Evolutionary conservation across 1,284 basidiomycete species (phyloP), one percentile per base, ranked within the genome.

Genomic region (Puccinia novopanici): DNA sequence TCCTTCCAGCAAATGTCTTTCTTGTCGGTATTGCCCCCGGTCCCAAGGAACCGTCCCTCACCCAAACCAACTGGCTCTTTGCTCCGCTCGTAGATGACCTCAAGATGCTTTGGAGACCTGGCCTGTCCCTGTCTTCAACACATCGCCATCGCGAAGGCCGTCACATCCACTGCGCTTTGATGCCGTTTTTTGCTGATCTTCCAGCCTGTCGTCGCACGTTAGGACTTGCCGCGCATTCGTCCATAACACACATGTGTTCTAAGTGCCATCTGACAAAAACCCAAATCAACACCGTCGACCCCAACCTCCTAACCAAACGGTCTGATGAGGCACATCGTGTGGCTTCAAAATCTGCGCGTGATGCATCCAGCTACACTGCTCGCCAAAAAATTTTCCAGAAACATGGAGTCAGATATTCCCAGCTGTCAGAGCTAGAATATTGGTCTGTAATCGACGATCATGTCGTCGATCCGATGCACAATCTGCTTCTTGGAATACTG

Each of bases 101-200:
- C 15, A 57, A 68, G 15, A 15, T 15, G 13, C 82, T 86, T 52
- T 87, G 85, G 84, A 40, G 22, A 19, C 67, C 77, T 17, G 87
- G 87, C 1, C 80, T 86, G 9, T 80, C 12, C 3, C 10, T 76
- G 30, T 19, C 37, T 10, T 30, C n/a, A 67, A 52, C 61, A 0
- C n/a, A 59, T 63, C 48, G 27, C 30, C 48, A 67, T n/a, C 22
- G 10, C 10, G 4, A 42, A 42, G 57, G 74, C 50, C 50, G 59
- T n/a, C 75, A 50, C 50, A 76, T 76, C 42, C 45, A 24, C 19
- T n/a, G 59, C 24, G 61, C 61, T 5, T 52, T 82, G 3, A 67
- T 71, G 45, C 74, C 82, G 3, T 71, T 83, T 24, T 67, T 82
- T 24, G 73, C 52, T 6, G 82, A 82, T 42, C 75, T 82, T 19